These are phyloP conservation scores for Brassica juncea DNA, from an alignment of 345 rosid genomes.

Conservation along the genomic window DNA sequence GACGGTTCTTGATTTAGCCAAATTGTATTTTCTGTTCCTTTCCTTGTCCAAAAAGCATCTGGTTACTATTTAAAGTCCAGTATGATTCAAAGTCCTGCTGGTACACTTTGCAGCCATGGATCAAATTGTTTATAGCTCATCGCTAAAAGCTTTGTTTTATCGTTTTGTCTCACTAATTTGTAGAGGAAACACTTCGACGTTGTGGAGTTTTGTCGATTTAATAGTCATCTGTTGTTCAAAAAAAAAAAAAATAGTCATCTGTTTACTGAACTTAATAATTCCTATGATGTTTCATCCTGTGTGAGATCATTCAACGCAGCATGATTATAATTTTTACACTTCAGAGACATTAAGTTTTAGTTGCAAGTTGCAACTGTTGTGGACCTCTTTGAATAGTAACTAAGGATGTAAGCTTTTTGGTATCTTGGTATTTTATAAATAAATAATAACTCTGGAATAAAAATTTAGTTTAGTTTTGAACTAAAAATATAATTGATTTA, in stretches of 20 bases:
- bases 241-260: too few relatives aligned
- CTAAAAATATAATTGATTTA: too few relatives aligned
- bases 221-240: not conserved
- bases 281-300: not conserved
- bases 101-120: too few relatives aligned
- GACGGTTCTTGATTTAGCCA: slow-evolving; percentile 3
- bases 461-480: too few relatives aligned
- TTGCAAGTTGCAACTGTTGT: not conserved
- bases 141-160: too few relatives aligned
- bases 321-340: not conserved
- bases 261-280: not conserved
- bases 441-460: too few relatives aligned
- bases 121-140: too few relatives aligned
- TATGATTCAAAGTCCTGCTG: too few relatives aligned
- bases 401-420: too few relatives aligned
- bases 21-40: slow-evolving; percentile 25
- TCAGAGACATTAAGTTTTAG: not conserved
- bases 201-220: too few relatives aligned
- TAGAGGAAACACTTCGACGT: not conserved
- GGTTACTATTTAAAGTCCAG: not conserved
- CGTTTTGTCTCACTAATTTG: not conserved
- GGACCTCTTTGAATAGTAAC: too few relatives aligned
- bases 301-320: not conserved
- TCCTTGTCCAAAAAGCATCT: not conserved
- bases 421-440: too few relatives aligned